phyloP scores from a whole-genome alignment of 768 basidiomycete species.

The Gymnopilus dilepis region DNA sequence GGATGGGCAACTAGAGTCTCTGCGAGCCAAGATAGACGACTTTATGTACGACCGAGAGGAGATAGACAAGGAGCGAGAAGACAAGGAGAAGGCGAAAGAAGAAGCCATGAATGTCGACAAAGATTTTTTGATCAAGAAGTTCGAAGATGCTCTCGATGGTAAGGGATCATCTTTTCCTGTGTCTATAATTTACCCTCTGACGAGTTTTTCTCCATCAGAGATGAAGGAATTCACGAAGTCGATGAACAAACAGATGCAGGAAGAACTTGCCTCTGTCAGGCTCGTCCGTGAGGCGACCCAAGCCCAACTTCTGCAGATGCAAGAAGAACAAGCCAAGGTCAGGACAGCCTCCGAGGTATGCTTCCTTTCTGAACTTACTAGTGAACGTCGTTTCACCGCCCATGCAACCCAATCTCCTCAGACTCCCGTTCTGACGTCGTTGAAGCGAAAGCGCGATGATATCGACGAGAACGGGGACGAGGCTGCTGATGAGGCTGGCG shows the following conservation, averaged over 20 bases:
- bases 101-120: slow-evolving; percentile 33
- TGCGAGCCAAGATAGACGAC: slow-evolving; percentile 34
- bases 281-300: slow-evolving; percentile 20
- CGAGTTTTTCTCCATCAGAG: slow-evolving; percentile 36
- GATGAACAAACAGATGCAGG: slow-evolving; percentile 49
- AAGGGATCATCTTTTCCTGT: slow-evolving; percentile 11
- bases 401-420: slow-evolving; percentile 32
- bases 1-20: slow-evolving; percentile 27
- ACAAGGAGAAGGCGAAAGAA: slow-evolving; percentile 6
- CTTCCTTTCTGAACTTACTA: slow-evolving; percentile 14
- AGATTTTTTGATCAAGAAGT: slow-evolving; percentile 35
- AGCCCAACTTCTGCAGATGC: slow-evolving; percentile 8
- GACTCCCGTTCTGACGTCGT: slow-evolving; percentile 41
- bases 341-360: slow-evolving; percentile 36
- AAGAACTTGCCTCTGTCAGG: slow-evolving; percentile 48
- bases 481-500: slow-evolving; percentile 13
- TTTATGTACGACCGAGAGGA: slow-evolving; percentile 5
- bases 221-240: slow-evolving; percentile 49
- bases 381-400: slow-evolving; percentile 24
- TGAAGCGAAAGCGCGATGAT: slow-evolving; percentile 70
- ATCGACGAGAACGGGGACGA: slow-evolving; percentile 43
- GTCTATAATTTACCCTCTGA: neutral
- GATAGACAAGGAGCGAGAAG: slow-evolving; percentile 4
- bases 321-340: slow-evolving; percentile 7
- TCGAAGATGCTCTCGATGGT: slow-evolving; percentile 51